Percentiles rank a stretch among this genome's conserved stretches.
Conservation (phyloP, 2,329 filamentous ascomycete genomes). For the Elsinoe necatrix region DNA sequence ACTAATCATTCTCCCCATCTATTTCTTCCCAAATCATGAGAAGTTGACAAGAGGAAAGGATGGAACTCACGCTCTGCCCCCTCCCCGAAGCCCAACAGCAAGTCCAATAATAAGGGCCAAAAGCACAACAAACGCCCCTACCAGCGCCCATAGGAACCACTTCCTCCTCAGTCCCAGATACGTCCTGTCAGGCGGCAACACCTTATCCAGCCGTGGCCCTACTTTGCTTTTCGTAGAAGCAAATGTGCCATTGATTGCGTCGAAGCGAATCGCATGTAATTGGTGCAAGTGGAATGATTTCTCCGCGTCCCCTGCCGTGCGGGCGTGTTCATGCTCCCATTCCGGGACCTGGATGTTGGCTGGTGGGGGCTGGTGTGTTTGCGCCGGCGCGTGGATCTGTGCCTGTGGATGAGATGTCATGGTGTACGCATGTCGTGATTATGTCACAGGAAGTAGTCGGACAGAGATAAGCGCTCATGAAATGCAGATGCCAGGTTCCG, state of each 20-base stretch:
- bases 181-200: conserved; percentile 32
- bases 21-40: too few species aligned
- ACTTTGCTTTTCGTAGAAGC: conserved; percentile 13
- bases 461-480: neutral
- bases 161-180: conserved; percentile 35
- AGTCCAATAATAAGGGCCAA: conserved; percentile 37
- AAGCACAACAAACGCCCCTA: conserved; percentile 27
- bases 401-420: neutral
- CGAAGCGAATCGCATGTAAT: neutral
- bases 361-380: neutral
- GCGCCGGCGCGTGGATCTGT: neutral
- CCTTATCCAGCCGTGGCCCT: conserved; percentile 25
- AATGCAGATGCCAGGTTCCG: neutral
- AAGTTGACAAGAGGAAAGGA: neutral
- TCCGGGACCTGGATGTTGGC: conserved; percentile 22
- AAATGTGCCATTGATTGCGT: neutral
- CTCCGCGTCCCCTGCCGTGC: conserved; percentile 11
- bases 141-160: conserved; percentile 31
- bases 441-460: neutral
- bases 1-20: neutral
- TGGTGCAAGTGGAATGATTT: conserved; percentile 4
- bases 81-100: conserved; percentile 31
- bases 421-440: neutral
- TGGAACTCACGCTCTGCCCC: conserved; percentile 16
- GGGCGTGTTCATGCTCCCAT: conserved; percentile 21